phyloP scores from a whole-genome alignment of 768 basidiomycete species.

The Amanita pseudoporphyria region DNA sequence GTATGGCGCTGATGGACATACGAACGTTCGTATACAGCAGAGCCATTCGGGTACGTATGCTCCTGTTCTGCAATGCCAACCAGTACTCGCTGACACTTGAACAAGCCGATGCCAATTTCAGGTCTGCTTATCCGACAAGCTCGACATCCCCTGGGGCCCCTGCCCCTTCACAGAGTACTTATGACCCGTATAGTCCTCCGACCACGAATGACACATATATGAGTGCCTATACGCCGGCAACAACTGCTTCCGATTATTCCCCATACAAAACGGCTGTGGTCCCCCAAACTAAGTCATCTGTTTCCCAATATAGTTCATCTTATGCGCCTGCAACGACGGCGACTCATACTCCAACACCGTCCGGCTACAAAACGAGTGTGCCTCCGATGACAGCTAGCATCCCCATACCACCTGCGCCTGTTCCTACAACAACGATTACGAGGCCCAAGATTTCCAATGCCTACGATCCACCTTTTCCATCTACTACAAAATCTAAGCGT shows the following conservation, averaged over 20 bases:
- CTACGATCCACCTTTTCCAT: constrained; percentile 68
- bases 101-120: background rate
- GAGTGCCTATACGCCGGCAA: constrained; percentile 6
- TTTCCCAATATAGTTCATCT: background rate
- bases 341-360: background rate
- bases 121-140: constrained; percentile 9
- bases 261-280: constrained; percentile 2
- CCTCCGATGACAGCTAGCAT: constrained; percentile 11
- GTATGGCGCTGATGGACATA: background rate
- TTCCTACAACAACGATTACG: constrained; percentile 35
- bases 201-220: background rate
- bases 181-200: constrained; percentile 13
- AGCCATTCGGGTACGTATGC: background rate
- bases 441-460: constrained; percentile 62
- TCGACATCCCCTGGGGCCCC: constrained; percentile 4
- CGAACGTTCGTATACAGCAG: background rate
- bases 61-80: background rate
- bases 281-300: background rate
- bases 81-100: background rate
- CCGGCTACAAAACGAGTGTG: background rate
- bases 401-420: constrained; percentile 24
- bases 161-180: constrained; percentile 6
- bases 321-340: background rate
- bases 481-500: constrained; percentile 23
- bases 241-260: constrained; percentile 4